Percentiles rank a stretch among this genome's conserved stretches.
Evolutionary conservation across 768 basidiomycete species (phyloP).

Genomic region (Pholiota conissans): DNA sequence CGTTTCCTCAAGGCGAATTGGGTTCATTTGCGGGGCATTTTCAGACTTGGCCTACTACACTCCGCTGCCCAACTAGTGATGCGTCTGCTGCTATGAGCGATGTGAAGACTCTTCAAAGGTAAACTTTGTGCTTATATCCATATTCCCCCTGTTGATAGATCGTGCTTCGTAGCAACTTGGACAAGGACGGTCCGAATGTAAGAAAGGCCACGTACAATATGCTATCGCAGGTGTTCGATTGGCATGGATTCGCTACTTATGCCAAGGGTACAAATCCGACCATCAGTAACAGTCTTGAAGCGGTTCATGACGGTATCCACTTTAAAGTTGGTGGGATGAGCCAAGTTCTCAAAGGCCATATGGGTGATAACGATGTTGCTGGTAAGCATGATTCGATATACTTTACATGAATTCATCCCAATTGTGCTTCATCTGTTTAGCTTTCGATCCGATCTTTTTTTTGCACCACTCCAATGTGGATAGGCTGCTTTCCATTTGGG

Average conservation of each 20-base stretch:
- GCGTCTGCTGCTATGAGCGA: not conserved
- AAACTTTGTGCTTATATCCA: not conserved
- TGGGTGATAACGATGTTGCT: not conserved
- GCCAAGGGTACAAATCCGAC: not conserved
- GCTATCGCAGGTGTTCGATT: not conserved
- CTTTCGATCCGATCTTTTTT: not conserved
- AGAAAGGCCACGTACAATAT: not conserved
- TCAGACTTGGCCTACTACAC: not conserved
- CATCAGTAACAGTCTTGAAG: constrained; percentile 6
- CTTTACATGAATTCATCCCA: no score
- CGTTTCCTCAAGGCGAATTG: not conserved
- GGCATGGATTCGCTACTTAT: not conserved
- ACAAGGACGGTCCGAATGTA: not conserved
- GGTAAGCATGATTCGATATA: no score
- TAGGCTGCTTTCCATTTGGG: not conserved
- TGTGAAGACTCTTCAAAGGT: not conserved
- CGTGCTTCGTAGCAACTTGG: not conserved
- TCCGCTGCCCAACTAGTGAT: not conserved
- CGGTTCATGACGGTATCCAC: constrained; percentile 39
- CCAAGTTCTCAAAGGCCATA: not conserved
- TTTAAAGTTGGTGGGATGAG: not conserved
- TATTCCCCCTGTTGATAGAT: not conserved
- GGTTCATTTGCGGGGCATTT: not conserved
- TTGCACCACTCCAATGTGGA: not conserved
- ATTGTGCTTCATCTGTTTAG: no score